phyloP scores from a whole-genome alignment of 169 alveolate species.

The Plasmodium gonderi region DNA sequence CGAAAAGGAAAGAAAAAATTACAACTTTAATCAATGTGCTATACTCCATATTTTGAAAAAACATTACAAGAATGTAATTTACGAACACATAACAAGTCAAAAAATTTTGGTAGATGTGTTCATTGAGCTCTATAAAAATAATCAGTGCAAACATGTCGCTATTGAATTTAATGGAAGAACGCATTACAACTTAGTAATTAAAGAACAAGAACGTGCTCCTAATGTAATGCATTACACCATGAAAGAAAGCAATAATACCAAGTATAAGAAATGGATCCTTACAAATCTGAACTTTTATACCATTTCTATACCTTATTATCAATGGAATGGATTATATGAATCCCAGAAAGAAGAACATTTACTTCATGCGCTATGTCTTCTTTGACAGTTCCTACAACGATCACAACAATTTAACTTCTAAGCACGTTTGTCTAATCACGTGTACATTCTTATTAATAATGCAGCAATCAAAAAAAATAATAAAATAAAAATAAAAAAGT shows the following conservation, averaged over 20 bases:
- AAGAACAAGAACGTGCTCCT: neutral
- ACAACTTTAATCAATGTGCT: conserved; percentile 9
- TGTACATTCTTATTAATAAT: no score
- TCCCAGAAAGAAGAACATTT: conserved; percentile 25
- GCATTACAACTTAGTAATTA: conserved; percentile 34
- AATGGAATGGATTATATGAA: conserved; percentile 31
- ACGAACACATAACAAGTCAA: conserved; percentile 42
- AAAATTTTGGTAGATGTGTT: conserved; percentile 29
- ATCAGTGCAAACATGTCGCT: conserved; percentile 21
- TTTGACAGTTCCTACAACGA: neutral
- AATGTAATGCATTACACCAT: neutral
- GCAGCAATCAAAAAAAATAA: no score
- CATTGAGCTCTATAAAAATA: neutral
- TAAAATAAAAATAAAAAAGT: no score
- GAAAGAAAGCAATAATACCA: conserved; percentile 48
- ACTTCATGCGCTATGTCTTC: neutral
- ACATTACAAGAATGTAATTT: neutral
- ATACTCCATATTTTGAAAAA: conserved; percentile 29
- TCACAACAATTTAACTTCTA: no score
- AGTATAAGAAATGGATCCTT: conserved; percentile 39
- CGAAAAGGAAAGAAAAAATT: conserved; percentile 14
- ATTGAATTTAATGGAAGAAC: conserved; percentile 70
- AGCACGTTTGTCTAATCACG: no score
- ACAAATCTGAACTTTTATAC: conserved; percentile 4
- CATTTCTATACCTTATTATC: conserved; percentile 41